Percentiles rank a stretch among this genome's conserved stretches.
Evolutionary conservation across 1,139 yeast species (phyloP).

Genomic region (Scheffersomyces titani): DNA sequence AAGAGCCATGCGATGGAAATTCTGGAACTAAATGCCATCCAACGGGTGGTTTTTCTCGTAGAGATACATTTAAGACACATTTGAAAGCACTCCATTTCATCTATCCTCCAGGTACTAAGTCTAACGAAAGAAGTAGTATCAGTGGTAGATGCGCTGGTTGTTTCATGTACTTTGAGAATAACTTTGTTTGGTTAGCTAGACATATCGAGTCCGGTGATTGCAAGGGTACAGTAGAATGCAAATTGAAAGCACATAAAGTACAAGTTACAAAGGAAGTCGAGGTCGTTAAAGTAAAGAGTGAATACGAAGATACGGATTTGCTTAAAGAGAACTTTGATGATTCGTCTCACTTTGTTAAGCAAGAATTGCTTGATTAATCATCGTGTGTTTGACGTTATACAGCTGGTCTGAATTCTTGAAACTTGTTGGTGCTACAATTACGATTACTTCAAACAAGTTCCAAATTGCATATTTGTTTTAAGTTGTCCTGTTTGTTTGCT

Average conservation of each 20-base stretch:
- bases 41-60: conserved; percentile 58
- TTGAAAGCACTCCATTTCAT: conserved; percentile 58
- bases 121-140: conserved; percentile 41
- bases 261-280: conserved; percentile 1
- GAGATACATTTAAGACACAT: conserved; percentile 61
- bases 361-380: neutral
- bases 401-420: conserved; percentile 1
- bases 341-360: neutral
- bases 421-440: neutral
- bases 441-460: neutral
- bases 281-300: conserved; percentile 1
- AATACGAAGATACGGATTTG: neutral
- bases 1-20: conserved; percentile 27
- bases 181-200: conserved; percentile 49
- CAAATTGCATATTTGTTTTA: neutral
- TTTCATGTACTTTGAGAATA: conserved; percentile 48
- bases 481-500: neutral
- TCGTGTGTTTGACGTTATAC: neutral
- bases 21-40: conserved; percentile 56
- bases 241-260: neutral
- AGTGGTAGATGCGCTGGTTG: conserved; percentile 63
- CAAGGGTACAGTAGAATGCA: conserved; percentile 35
- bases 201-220: conserved; percentile 53
- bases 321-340: conserved; percentile 1
- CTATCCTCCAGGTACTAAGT: conserved; percentile 59